phyloP scores from a whole-genome alignment of 345 rosid genomes.

The Crucihimalaya himalaica region DNA sequence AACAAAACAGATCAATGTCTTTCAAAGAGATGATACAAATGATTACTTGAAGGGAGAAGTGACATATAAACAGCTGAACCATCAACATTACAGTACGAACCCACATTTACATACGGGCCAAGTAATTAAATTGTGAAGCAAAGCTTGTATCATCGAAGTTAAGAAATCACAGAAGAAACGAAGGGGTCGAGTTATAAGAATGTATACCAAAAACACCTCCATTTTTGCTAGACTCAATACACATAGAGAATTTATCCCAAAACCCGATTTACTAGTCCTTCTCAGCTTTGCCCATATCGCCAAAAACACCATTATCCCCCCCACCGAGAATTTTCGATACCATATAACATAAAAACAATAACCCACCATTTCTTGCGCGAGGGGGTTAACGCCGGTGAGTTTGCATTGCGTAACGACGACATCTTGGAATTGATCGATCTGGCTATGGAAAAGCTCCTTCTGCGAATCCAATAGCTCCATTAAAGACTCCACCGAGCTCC shows the following conservation, averaged over 20 bases:
- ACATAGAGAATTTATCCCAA: neutral
- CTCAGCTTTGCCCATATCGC: neutral
- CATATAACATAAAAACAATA: neutral
- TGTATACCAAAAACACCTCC: neutral
- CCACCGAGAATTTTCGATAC: neutral
- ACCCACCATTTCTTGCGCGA: constrained; percentile 95
- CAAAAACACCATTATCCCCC: neutral
- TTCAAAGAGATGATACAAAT: neutral
- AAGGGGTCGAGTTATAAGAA: constrained; percentile 4
- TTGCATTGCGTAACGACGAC: constrained; percentile 86
- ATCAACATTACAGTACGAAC: constrained; percentile 19
- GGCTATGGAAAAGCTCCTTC: constrained; percentile 73
- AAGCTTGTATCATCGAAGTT: neutral
- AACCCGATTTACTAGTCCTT: neutral
- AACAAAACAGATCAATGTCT: constrained; percentile 21
- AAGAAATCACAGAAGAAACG: neutral
- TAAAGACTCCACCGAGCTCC: constrained; percentile 68
- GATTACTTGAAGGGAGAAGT: constrained; percentile 5
- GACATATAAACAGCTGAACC: neutral
- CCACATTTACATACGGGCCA: neutral
- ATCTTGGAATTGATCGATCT: constrained; percentile 80
- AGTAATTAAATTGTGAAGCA: neutral
- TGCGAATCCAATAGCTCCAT: constrained; percentile 63
- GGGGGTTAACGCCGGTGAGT: constrained; percentile 97
- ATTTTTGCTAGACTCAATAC: neutral